Conservation (phyloP, 106 monocot species). For the Allium fistulosum region DNA sequence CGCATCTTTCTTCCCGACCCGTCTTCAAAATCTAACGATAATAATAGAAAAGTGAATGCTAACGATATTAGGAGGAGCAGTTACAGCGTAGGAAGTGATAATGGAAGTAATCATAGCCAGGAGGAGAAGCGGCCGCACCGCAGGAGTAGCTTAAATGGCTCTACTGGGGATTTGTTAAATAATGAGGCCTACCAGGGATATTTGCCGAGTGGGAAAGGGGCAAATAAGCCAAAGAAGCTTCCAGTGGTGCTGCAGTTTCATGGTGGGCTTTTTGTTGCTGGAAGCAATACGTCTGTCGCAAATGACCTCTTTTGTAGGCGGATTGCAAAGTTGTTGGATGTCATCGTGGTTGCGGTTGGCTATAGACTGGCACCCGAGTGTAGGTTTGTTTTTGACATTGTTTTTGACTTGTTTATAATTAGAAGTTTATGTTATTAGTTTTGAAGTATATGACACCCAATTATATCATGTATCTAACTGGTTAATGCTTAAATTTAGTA, state of each 20-base stretch:
- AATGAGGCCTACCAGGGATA: conserved; percentile 51
- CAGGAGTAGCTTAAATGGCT: conserved; percentile 24
- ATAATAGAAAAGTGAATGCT: no score
- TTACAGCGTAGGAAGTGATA: background rate
- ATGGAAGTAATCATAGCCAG: background rate
- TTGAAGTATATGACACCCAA: no score
- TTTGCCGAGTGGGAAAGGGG: conserved; percentile 24
- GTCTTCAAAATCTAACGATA: conserved; percentile 1
- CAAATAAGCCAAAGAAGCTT: conserved; percentile 20
- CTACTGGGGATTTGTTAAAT: background rate
- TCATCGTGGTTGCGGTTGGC: conserved; percentile 84
- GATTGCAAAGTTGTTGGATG: conserved; percentile 67
- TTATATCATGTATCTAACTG: no score
- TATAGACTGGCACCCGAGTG: conserved; percentile 90
- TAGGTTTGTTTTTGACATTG: conserved; percentile 4
- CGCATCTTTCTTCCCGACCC: conserved; percentile 91
- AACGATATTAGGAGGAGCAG: background rate
- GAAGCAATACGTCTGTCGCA: conserved; percentile 56
- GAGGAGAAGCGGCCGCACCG: conserved; percentile 1
- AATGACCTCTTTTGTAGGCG: conserved; percentile 86
- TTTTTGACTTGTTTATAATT: no score
- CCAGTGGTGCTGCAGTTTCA: conserved; percentile 90
- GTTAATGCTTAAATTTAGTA: no score
- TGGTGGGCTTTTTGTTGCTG: conserved; percentile 72
- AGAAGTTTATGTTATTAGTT: no score